Base-by-base conservation (phyloP, 1,139 yeast species). In the Yamadazyma trypodendri region DNA sequence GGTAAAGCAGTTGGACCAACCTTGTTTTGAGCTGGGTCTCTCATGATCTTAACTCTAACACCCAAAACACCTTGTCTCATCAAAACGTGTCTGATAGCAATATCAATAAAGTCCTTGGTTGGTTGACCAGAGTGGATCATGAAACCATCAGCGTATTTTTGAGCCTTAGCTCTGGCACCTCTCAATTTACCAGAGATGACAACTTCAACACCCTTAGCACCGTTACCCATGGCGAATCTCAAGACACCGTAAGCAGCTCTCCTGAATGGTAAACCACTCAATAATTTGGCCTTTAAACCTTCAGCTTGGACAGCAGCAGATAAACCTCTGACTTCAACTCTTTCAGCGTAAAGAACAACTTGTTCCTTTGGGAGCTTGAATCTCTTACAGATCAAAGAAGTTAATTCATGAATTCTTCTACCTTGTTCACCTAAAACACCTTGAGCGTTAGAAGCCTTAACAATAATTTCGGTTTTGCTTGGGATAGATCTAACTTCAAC, bases 71-170 rank as follows among this genome's bases (percentile, higher is more conserved):
- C 99, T 80, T 92, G 98, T 84, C 97, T 90, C 81, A 92, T 87
- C 72, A 92, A 81, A 63, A 92, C 98, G 92, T 94, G 98, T 80
- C 99, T 90, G 71, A 96, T 89, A 61, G 98, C 98, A 70, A 84
- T 78, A 77, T 92, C 98, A 71, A 92, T 92, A 83, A 92, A 92
- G 70, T 92, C 98, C 63, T 79, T 84, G 75, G 92, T 94, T 79
- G 98, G 98, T 81, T 92, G 98, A 87, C 98, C 98, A 65, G 97
- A 88, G 95, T 92, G 98, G 81, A 92, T 94, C 95, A 92, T 88
- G 96, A 92, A 92, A 81, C 98, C 98, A 72, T 92, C 97, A 69
- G 95, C 84, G 84, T 92, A 92, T 80, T 92, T 92, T 95, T 92
- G 95, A 65, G 97, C 85, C 86, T 92, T 92, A 67, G 99, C 98